Evolutionary conservation across 768 basidiomycete genomes (phyloP), one percentile per base, ranked within the genome.

Genomic region (Termitomyces sp.): DNA sequence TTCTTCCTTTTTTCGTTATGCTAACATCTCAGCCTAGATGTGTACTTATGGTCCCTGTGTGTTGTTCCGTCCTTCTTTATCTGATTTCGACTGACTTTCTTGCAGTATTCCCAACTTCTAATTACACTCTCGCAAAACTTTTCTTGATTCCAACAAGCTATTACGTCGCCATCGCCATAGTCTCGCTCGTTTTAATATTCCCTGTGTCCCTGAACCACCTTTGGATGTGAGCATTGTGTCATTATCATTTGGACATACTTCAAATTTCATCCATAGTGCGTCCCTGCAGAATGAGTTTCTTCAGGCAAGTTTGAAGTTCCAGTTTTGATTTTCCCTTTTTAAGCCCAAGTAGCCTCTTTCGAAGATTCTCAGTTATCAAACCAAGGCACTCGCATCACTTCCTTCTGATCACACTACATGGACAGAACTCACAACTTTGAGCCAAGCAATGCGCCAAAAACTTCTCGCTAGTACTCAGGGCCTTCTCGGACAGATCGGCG

Each of bases 151-250:
- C 78, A 18, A 66, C 73, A 5, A 46, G 60, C 8, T 76, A 73
- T 57, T 80, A 78, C 59, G 54, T 75, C 30, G 77, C 75, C 3
- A 70, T 77, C 36, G 77, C 77, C 2, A 60, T 78, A 32, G 66
- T 66, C 18, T 65, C 71, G 20, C 61, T 76, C 22, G 45, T 78
- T 28, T 46, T 78, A 0, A 68, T 80, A 36, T 80, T 78, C 50
- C 78, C 78, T 0, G 74, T 77, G 61, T 77, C 73, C 43, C 58
- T 76, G 48, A 78, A 76, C 56, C 74, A 73, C 61, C 67, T 76
- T 40, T 78, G 76, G 77, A 55, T 74, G 70, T 74, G 59, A 55
- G 71, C 28, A 18, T 3, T 32, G 9, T 46, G 1, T 16, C 14
- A 5, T 49, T 20, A 22, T 47, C 13, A 22, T 41, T 35, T 24